These are phyloP conservation scores for maize (Zea mays) DNA, from an alignment of 176 grass and related monocot genomes.

Conservation along the genomic window DNA sequence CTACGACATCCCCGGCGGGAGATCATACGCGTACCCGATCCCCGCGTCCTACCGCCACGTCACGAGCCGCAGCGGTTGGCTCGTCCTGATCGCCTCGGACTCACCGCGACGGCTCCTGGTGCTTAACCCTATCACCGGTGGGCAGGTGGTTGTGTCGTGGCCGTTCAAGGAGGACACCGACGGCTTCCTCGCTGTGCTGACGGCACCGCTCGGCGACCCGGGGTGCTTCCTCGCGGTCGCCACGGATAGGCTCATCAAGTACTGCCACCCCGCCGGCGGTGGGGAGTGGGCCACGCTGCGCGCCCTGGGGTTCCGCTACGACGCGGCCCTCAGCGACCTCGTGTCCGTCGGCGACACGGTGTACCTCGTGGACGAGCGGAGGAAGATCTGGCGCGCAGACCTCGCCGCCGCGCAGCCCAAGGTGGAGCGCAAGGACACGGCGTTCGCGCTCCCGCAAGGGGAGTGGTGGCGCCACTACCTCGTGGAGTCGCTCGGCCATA, in stretches of 20 bases:
- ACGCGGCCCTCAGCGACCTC: conserved; percentile 42
- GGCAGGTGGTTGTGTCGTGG: conserved; percentile 6
- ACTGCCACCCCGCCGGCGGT: conserved; percentile 34
- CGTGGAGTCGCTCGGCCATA: conserved; percentile 35
- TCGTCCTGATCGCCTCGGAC: conserved; percentile 37
- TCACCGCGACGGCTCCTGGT: conserved; percentile 37
- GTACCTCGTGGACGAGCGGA: conserved; percentile 38
- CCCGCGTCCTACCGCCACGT: conserved; percentile 32
- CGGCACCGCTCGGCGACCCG: conserved; percentile 23
- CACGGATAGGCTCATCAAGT: conserved; percentile 42
- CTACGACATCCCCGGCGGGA: conserved; percentile 46
- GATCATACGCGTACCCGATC: conserved; percentile 37
- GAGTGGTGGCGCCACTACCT: conserved; percentile 36
- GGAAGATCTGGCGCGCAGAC: conserved; percentile 48
- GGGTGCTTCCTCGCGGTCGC: conserved; percentile 44
- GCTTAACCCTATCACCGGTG: conserved; percentile 34
- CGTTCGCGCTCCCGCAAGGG: conserved; percentile 22
- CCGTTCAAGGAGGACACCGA: conserved; percentile 35
- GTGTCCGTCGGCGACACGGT: conserved; percentile 33
- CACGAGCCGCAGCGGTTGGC: conserved; percentile 43
- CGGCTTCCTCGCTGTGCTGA: conserved; percentile 39
- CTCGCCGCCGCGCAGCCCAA: conserved; percentile 37
- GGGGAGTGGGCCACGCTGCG: conserved; percentile 39
- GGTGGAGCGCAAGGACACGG: conserved; percentile 37
- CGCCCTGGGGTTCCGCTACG: conserved; percentile 41